Conservation (phyloP, 805 yeast species). For the Starmerella roubikii region DNA sequence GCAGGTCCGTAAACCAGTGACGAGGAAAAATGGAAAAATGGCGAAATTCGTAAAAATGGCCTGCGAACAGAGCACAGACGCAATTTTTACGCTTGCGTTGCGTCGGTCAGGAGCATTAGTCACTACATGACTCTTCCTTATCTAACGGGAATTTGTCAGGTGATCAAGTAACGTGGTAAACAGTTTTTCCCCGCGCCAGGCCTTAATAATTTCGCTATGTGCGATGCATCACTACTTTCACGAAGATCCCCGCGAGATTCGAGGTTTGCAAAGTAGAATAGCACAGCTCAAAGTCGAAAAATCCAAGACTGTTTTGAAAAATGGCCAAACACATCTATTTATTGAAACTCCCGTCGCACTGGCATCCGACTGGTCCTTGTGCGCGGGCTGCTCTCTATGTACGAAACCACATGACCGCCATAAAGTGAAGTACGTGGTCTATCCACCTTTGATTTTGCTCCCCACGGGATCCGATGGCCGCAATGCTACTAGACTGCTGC, state of each 20-base stretch:
- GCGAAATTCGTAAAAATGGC: too few species aligned
- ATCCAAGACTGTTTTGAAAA: constrained; percentile 2
- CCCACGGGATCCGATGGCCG: constrained; percentile 29
- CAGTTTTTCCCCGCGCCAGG: too few species aligned
- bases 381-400: constrained; percentile 9
- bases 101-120: too few species aligned
- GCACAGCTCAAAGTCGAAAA: background rate
- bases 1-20: too few species aligned
- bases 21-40: too few species aligned
- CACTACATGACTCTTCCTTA: too few species aligned
- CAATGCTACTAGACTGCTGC: constrained; percentile 12
- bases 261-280: background rate
- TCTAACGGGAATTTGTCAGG: too few species aligned
- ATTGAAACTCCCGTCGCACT: background rate
- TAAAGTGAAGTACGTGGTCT: constrained; percentile 35
- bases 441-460: constrained; percentile 54
- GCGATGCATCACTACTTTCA: too few species aligned
- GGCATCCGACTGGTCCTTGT: background rate
- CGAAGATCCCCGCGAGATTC: background rate
- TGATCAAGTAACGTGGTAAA: too few species aligned
- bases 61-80: too few species aligned
- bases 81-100: too few species aligned
- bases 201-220: too few species aligned
- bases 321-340: constrained; percentile 6
- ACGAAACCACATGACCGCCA: background rate